These are phyloP conservation scores for Pseudogymnoascus sp. DNA, from an alignment of 2,329 filamentous ascomycete genomes.

Conservation along the genomic window DNA sequence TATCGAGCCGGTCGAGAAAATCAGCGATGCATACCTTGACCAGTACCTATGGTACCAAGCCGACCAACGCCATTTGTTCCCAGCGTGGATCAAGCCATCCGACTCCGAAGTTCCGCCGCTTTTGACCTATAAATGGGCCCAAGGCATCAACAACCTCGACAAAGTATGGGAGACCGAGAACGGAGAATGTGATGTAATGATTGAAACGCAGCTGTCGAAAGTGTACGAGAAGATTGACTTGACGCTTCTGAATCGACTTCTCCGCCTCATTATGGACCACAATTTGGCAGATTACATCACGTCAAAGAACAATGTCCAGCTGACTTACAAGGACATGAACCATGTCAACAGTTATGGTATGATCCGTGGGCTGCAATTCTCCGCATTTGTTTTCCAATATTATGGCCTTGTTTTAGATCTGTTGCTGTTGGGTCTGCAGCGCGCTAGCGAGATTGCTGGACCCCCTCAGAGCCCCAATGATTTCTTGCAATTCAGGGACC, in stretches of 20 bases:
- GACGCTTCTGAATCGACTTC: constrained; percentile 84
- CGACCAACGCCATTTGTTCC: constrained; percentile 93
- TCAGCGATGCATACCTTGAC: constrained; percentile 95
- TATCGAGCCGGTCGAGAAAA: constrained; percentile 98
- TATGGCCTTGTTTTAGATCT: constrained; percentile 94
- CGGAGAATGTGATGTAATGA: constrained; percentile 96
- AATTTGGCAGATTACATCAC: constrained; percentile 99
- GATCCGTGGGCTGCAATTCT: constrained; percentile 96
- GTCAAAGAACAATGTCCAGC: constrained; percentile 97
- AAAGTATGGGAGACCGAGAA: constrained; percentile 91
- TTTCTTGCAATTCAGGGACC: constrained; percentile 92
- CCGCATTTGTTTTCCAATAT: constrained; percentile 97
- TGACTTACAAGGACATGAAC: constrained; percentile 99
- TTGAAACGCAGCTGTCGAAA: constrained; percentile 97
- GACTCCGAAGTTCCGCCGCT: constrained; percentile 95
- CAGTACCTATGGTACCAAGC: constrained; percentile 99
- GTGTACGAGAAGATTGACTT: constrained; percentile 99
- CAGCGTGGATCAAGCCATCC: constrained; percentile 97
- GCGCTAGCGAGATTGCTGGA: constrained; percentile 95
- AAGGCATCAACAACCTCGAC: constrained; percentile 96
- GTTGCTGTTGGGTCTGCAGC: constrained; percentile 81
- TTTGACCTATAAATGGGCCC: constrained; percentile 96
- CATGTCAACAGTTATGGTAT: constrained; percentile 98
- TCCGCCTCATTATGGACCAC: constrained; percentile 97
- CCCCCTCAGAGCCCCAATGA: constrained; percentile 92